phyloP scores from a whole-genome alignment of 148 eudicot species.

The Silene uniflora region DNA sequence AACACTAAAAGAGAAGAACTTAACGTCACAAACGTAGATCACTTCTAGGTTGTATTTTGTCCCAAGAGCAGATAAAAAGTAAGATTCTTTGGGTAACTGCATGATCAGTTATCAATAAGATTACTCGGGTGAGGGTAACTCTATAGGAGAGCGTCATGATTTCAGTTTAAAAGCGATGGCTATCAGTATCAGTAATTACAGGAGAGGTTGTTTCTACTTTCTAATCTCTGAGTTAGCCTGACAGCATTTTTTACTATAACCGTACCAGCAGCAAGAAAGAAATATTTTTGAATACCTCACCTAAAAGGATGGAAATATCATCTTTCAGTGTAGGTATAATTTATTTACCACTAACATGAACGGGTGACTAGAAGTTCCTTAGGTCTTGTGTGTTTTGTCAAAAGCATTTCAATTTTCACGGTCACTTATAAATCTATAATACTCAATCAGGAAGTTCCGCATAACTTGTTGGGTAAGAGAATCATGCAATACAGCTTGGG shows the following conservation, averaged over 20 bases:
- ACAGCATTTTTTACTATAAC: neutral
- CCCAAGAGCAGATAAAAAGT: neutral
- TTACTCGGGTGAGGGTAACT: neutral
- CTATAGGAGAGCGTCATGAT: neutral
- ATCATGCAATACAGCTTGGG: neutral
- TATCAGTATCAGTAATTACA: neutral
- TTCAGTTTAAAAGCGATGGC: neutral
- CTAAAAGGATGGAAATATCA: slow-evolving; percentile 5
- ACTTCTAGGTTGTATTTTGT: neutral
- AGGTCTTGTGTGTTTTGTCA: neutral
- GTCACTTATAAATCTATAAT: neutral
- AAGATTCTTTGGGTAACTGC: neutral
- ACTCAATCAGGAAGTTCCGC: neutral
- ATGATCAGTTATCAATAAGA: neutral
- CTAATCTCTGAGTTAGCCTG: neutral
- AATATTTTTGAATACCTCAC: neutral
- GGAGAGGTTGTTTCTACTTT: neutral
- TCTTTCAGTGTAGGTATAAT: neutral
- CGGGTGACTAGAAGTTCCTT: neutral
- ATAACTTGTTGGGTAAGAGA: neutral
- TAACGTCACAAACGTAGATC: too few species aligned
- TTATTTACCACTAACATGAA: neutral
- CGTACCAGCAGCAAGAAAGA: neutral
- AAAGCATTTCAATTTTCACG: neutral
- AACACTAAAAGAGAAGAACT: neutral